Evolutionary conservation across 2,329 filamentous ascomycete genomes (phyloP).

Genomic region (Cordyceps pruinosa): DNA sequence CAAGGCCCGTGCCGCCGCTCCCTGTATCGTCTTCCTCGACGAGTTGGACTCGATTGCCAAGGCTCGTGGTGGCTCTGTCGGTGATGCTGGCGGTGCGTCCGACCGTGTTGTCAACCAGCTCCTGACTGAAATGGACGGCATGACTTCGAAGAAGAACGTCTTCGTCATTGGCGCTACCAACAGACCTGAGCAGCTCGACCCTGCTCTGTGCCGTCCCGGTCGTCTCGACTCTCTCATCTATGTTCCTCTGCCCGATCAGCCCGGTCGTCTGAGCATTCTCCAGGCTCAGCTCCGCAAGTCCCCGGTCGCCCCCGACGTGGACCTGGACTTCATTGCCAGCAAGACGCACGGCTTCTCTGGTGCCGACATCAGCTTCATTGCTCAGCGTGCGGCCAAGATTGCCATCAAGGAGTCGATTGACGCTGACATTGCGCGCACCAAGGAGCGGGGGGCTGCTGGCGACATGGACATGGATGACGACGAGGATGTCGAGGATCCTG

Average conservation of each 20-base stretch:
- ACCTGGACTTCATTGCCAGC: slow-evolving; percentile 85
- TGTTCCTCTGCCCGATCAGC: slow-evolving; percentile 90
- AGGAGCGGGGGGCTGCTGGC: slow-evolving; percentile 80
- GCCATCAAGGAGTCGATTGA: slow-evolving; percentile 97
- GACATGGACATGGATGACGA: slow-evolving; percentile 65
- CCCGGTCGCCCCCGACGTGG: slow-evolving; percentile 78
- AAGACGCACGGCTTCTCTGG: slow-evolving; percentile 99
- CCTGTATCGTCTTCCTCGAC: slow-evolving; percentile 97
- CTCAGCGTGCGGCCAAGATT: slow-evolving; percentile 97
- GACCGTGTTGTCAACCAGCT: slow-evolving; percentile 99
- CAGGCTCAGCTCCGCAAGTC: slow-evolving; percentile 98
- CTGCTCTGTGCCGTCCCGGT: slow-evolving; percentile 93
- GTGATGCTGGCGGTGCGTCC: slow-evolving; percentile 94
- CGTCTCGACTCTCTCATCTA: slow-evolving; percentile 99
- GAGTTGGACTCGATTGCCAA: slow-evolving; percentile 99
- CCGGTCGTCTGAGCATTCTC: slow-evolving; percentile 81
- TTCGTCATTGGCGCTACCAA: slow-evolving; percentile 99
- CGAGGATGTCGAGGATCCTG: slow-evolving; percentile 81
- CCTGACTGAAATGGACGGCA: slow-evolving; percentile 97
- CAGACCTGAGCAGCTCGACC: slow-evolving; percentile 96
- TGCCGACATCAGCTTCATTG: slow-evolving; percentile 98
- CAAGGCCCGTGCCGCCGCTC: slow-evolving; percentile 95
- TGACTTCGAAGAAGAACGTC: slow-evolving; percentile 99
- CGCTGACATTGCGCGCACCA: slow-evolving; percentile 79
- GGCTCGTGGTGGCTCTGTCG: slow-evolving; percentile 92